Evolutionary conservation across 371 early-diverging fungal genomes (phyloP).

Genomic region (Rhizopus sp.): DNA sequence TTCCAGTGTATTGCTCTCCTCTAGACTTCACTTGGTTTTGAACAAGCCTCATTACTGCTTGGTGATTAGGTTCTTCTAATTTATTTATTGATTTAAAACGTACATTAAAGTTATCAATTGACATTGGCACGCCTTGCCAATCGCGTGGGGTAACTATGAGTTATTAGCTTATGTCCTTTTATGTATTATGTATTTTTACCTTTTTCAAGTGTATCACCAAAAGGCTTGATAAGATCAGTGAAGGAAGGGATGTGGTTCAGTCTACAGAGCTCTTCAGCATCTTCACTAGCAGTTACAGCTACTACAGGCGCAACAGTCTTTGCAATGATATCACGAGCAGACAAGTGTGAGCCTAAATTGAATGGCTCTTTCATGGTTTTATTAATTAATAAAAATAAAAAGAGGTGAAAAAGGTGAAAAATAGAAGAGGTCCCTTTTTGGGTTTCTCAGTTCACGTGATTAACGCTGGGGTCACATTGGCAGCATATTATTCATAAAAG

Average conservation of each 20-base stretch:
- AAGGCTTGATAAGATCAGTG: conserved; percentile 78
- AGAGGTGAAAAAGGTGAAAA: neutral
- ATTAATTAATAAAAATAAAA: conserved; percentile 8
- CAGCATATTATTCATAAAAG: no score
- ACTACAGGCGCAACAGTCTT: conserved; percentile 72
- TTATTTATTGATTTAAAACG: conserved; percentile 68
- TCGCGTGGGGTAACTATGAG: conserved; percentile 69
- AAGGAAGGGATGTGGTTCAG: conserved; percentile 70
- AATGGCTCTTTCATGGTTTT: neutral
- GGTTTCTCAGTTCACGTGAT: no score
- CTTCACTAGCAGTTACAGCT: conserved; percentile 73
- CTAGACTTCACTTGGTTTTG: conserved; percentile 54
- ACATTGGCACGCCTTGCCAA: conserved; percentile 63
- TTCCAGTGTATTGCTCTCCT: conserved; percentile 16
- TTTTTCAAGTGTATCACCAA: conserved; percentile 73
- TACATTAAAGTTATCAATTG: conserved; percentile 67
- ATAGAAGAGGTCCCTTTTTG: neutral
- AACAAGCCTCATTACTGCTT: conserved; percentile 55
- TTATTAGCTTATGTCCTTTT: neutral
- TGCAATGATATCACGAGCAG: conserved; percentile 61
- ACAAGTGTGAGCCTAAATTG: neutral
- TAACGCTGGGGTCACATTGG: no score
- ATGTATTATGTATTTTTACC: conserved; percentile 59
- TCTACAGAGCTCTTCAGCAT: conserved; percentile 71
- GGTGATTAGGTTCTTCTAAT: conserved; percentile 61